Conservation (phyloP, 2,329 filamentous ascomycete genomes). For the Microdochium trichocladiopsis region DNA sequence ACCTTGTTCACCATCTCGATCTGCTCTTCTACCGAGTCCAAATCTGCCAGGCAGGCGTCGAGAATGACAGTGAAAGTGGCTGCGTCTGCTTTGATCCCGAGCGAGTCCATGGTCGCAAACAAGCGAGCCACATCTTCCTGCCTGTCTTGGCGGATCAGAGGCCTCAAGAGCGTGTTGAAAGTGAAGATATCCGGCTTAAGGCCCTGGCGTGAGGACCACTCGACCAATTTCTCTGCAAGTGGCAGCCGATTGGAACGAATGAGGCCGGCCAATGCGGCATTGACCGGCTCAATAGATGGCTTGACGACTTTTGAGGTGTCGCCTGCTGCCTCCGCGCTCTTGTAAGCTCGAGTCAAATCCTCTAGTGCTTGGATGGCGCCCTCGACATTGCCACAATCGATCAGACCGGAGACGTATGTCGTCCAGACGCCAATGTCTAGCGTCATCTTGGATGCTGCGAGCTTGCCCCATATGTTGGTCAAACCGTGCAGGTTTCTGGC, state of each 20-base stretch:
- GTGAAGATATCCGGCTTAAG: slow-evolving; percentile 50
- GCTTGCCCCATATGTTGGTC: slow-evolving; percentile 59
- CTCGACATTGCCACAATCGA: slow-evolving; percentile 44
- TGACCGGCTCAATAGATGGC: slow-evolving; percentile 59
- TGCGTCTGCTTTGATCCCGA: slow-evolving; percentile 51
- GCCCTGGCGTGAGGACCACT: slow-evolving; percentile 49
- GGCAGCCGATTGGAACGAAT: slow-evolving; percentile 43
- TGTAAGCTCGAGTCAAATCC: slow-evolving; percentile 60
- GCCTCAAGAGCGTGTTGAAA: slow-evolving; percentile 64
- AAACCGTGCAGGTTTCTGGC: slow-evolving; percentile 52
- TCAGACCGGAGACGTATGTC: slow-evolving; percentile 58
- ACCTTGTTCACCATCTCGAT: slow-evolving; percentile 42
- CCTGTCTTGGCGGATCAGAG: slow-evolving; percentile 44
- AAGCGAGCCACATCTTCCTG: slow-evolving; percentile 41
- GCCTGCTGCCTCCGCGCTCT: slow-evolving; percentile 23
- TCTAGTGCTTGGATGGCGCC: slow-evolving; percentile 56
- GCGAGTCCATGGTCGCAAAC: slow-evolving; percentile 50
- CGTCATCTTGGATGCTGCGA: slow-evolving; percentile 47
- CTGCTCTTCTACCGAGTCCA: slow-evolving; percentile 40
- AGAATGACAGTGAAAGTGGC: slow-evolving; percentile 70
- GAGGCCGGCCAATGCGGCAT: slow-evolving; percentile 61
- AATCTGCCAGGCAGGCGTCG: slow-evolving; percentile 43
- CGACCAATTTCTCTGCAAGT: slow-evolving; percentile 23
- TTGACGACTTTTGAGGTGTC: slow-evolving; percentile 34
- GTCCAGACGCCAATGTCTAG: slow-evolving; percentile 66